Percentiles rank a stretch among this genome's conserved stretches.
phyloP scores from a whole-genome alignment of 345 rosid genomes.

The Abelmoschus esculentus region DNA sequence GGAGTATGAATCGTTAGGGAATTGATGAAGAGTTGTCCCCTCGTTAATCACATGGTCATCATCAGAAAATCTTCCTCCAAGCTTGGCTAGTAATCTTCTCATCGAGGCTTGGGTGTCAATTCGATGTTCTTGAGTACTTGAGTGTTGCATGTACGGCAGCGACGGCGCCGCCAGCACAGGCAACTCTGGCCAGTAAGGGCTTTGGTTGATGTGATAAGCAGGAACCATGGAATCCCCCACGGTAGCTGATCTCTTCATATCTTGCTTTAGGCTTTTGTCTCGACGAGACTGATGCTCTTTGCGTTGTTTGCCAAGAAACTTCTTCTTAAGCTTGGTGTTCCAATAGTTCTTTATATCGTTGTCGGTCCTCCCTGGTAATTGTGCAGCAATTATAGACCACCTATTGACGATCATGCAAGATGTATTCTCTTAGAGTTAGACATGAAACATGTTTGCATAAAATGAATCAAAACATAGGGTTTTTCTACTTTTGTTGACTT shows the following conservation, averaged over 20 bases:
- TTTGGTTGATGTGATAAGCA: conserved; percentile 14
- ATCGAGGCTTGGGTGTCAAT: conserved; percentile 38
- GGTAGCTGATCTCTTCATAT: conserved; percentile 20
- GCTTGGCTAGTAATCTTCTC: conserved; percentile 44
- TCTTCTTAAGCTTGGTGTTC: conserved; percentile 10
- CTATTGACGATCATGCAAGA: conserved; percentile 15
- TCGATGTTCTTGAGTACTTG: conserved; percentile 25
- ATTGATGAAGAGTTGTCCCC: conserved; percentile 8
- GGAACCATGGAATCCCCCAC: conserved; percentile 12
- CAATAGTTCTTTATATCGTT: background rate
- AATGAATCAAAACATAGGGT: conserved; percentile 9
- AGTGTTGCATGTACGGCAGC: conserved; percentile 12
- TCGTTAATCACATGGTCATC: conserved; percentile 12
- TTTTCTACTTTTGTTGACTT: background rate
- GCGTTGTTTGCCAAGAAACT: conserved; percentile 39
- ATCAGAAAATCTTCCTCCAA: conserved; percentile 43
- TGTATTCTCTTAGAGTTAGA: background rate
- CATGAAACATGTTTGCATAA: background rate
- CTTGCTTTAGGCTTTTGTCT: conserved; percentile 24
- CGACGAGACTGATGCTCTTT: conserved; percentile 27
- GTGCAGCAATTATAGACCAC: conserved; percentile 60
- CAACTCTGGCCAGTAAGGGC: conserved; percentile 41
- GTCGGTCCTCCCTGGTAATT: conserved; percentile 28
- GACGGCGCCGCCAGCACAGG: conserved; percentile 22
- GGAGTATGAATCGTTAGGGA: conserved; percentile 13